Evolutionary conservation across 2,329 filamentous ascomycete genomes (phyloP).

Genomic region (Trichoderma pleuroti): DNA sequence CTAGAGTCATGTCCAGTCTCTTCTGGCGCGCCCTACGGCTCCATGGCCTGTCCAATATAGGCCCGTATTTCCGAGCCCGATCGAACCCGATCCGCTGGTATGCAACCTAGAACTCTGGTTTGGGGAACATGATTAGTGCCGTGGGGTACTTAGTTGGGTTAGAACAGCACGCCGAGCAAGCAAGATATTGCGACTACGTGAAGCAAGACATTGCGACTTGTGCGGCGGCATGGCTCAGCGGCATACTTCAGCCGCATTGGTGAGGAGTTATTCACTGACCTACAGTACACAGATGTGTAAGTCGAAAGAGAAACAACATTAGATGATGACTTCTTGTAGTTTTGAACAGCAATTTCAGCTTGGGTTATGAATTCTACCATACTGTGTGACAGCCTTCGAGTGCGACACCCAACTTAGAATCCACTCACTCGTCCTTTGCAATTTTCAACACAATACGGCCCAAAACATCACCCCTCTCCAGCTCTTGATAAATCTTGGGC

Average conservation of each 20-base stretch:
- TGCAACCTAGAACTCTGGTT: background rate
- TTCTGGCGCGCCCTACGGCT: conserved; percentile 6
- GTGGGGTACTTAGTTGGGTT: background rate
- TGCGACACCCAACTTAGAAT: background rate
- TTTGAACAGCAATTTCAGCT: background rate
- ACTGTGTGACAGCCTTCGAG: background rate
- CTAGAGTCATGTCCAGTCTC: background rate
- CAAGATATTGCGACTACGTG: background rate
- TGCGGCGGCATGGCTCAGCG: background rate
- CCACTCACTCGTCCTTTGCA: conserved; percentile 20
- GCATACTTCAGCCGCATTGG: background rate
- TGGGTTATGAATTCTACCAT: background rate
- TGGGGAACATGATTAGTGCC: background rate
- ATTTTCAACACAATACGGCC: conserved; percentile 21
- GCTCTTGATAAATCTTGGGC: conserved; percentile 19
- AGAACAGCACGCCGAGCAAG: background rate
- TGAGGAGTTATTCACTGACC: background rate
- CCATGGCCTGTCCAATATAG: background rate
- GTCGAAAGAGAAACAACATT: background rate
- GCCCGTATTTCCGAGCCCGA: background rate
- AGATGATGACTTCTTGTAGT: background rate
- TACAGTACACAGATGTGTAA: background rate
- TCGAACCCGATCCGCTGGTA: background rate
- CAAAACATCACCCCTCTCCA: conserved; percentile 20
- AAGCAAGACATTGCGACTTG: background rate